Evolutionary conservation across 2,329 filamentous ascomycete genomes (phyloP).

Genomic region (Aspergillus alliaceus): DNA sequence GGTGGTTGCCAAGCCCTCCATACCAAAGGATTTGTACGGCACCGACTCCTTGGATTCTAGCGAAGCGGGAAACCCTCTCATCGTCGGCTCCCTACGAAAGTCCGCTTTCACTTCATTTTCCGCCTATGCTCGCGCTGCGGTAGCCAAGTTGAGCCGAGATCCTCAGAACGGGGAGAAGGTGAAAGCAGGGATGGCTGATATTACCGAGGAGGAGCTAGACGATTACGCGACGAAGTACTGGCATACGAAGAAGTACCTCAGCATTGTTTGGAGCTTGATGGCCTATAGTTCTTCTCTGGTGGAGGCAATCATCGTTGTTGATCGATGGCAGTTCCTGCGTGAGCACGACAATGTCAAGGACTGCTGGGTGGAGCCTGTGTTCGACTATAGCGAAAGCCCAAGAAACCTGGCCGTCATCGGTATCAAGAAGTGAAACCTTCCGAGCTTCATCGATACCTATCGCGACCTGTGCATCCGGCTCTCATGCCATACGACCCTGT

Average conservation of each 20-base stretch:
- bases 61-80: slow-evolving; percentile 68
- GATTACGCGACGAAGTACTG: slow-evolving; percentile 67
- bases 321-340: slow-evolving; percentile 82
- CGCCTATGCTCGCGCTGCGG: slow-evolving; percentile 76
- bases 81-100: slow-evolving; percentile 83
- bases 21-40: slow-evolving; percentile 30
- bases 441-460: neutral
- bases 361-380: slow-evolving; percentile 91
- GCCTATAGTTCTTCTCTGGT: slow-evolving; percentile 88
- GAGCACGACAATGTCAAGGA: slow-evolving; percentile 74
- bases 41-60: slow-evolving; percentile 16
- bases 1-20: slow-evolving; percentile 62
- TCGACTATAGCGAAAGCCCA: slow-evolving; percentile 83
- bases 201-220: slow-evolving; percentile 75
- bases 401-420: slow-evolving; percentile 92
- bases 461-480: neutral
- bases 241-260: slow-evolving; percentile 74
- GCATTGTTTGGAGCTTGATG: slow-evolving; percentile 91
- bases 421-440: slow-evolving; percentile 65
- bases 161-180: slow-evolving; percentile 62
- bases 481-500: neutral
- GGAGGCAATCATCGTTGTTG: slow-evolving; percentile 85
- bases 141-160: slow-evolving; percentile 70
- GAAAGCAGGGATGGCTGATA: slow-evolving; percentile 61
- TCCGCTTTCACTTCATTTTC: slow-evolving; percentile 72